Evolutionary conservation across 2,329 filamentous ascomycete genomes (phyloP).

Genomic region (Cylindrodendrum hubeiense): DNA sequence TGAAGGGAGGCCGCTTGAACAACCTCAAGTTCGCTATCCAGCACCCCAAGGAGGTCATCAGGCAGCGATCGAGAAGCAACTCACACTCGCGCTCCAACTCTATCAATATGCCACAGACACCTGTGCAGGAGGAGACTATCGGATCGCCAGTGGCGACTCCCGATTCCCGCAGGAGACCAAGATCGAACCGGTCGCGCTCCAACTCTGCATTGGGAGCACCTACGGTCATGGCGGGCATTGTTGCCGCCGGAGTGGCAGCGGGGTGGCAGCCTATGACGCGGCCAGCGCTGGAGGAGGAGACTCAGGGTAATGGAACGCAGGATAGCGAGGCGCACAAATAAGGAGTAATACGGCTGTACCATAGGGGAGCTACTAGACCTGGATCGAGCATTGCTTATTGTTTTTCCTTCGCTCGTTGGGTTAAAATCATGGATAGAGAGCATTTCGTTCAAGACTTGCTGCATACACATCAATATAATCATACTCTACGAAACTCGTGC

Average conservation of each 20-base stretch:
- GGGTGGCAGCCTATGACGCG: conserved; percentile 77
- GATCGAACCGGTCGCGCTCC: conserved; percentile 74
- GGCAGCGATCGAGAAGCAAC: conserved; percentile 71
- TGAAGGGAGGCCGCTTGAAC: conserved; percentile 86
- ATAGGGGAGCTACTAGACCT: conserved; percentile 29
- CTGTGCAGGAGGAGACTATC: conserved; percentile 68
- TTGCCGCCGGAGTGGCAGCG: conserved; percentile 80
- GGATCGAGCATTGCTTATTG: conserved; percentile 29
- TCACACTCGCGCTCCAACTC: conserved; percentile 76
- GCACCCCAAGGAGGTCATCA: conserved; percentile 79
- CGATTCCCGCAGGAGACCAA: conserved; percentile 73
- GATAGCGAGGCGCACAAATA: conserved; percentile 42
- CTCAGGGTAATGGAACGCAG: conserved; percentile 27
- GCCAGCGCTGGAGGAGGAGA: conserved; percentile 37
- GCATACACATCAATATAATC: conserved; percentile 20
- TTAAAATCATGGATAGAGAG: conserved; percentile 35
- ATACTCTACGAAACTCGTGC: conserved; percentile 7
- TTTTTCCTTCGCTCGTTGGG: conserved; percentile 35
- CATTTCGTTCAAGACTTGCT: conserved; percentile 14
- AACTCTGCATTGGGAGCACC: conserved; percentile 81
- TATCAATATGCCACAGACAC: conserved; percentile 71
- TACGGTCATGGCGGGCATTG: conserved; percentile 85
- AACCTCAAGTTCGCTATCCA: conserved; percentile 83
- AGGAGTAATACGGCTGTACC: conserved; percentile 38
- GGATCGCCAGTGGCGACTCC: conserved; percentile 65